Base-by-base conservation (phyloP, 2,329 filamentous ascomycete species). In the Penicillium sp. region DNA sequence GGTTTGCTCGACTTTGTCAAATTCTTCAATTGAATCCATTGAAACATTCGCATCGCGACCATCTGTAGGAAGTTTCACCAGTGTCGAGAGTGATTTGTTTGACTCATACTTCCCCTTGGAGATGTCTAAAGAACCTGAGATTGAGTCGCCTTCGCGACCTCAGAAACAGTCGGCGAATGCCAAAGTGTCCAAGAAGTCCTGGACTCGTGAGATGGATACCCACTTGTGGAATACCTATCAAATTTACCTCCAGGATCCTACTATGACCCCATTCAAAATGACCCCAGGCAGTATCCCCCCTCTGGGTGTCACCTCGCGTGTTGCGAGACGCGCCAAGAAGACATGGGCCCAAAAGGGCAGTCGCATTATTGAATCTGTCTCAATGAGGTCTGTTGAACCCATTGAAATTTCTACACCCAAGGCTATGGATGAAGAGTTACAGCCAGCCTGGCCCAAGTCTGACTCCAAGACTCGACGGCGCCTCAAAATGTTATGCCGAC, bases 191-290 rank as follows among this genome's bases (percentile, higher is more conserved):
- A 49, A 71, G 61, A 62, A 63, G 68, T 66, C 68, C 41, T 88
- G 85, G 81, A 86, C 82, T 6, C 75, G 81, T 43, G 84, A 86
- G 51, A 87, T 87, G 84, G 86, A 88, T 68, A 80, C 83, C 55
- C 86, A 88, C 67, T 73, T 88, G 33, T 87, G 86, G 85, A 82
- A 85, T 68, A 86, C 83, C 9, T 88, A 87, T 72, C 83, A 86
- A 74, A 78, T 81, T 53, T 87, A 87, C 68, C 75, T 88, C n/a
- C 83, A 86, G 60, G 85, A 88, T 69, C 86, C 86, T 21, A 85
- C 82, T 4, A 81, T 87, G 48, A 88, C 86, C 1, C 86, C 86
- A 0, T 88, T 88, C 78, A 88, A 88, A 68, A 86, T 84, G 74
- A 79, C 87, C 1, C 86, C 85, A 2, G 85, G 86, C 49, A 85